Conservation (phyloP, 1,139 yeast genomes). For the Saccharomyces hybrid region DNA sequence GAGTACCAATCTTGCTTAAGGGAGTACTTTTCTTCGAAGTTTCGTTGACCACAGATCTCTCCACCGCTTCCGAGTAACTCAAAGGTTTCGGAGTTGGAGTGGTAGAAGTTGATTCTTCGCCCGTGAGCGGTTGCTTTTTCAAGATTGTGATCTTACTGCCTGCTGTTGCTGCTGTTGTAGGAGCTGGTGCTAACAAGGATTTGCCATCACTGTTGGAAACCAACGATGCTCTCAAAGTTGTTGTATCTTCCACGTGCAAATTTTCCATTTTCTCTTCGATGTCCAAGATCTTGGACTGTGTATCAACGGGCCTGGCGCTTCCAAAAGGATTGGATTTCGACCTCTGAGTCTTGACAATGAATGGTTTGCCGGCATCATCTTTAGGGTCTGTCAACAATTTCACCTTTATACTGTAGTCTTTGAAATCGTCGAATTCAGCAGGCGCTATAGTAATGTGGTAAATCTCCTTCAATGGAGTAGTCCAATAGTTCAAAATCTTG, state of each 20-base stretch:
- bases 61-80: slow-evolving; percentile 25
- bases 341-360: slow-evolving; percentile 24
- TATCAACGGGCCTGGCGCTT: slow-evolving; percentile 48
- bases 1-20: slow-evolving; percentile 10
- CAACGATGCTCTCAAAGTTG: slow-evolving; percentile 43
- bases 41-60: slow-evolving; percentile 22
- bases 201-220: slow-evolving; percentile 2
- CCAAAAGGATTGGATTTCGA: slow-evolving; percentile 47
- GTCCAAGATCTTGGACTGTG: slow-evolving; percentile 40
- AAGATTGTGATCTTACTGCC: slow-evolving; percentile 12
- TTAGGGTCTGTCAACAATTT: slow-evolving; percentile 20
- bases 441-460: slow-evolving; percentile 22
- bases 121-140: slow-evolving; percentile 14
- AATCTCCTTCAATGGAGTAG: slow-evolving; percentile 24
- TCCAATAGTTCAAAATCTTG: slow-evolving; percentile 33
- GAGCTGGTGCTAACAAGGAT: background rate
- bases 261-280: slow-evolving; percentile 43
- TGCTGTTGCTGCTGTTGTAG: slow-evolving; percentile 6
- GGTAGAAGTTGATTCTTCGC: slow-evolving; percentile 8
- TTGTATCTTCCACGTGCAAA: slow-evolving; percentile 44
- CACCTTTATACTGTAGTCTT: slow-evolving; percentile 25
- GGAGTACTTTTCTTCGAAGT: slow-evolving; percentile 3
- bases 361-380: slow-evolving; percentile 25
- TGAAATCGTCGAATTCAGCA: slow-evolving; percentile 30
- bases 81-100: slow-evolving; percentile 13